Evolutionary conservation across 805 yeast species (phyloP), one percentile per base, ranked within the genome.

Genomic region (Sugiyamaella smithiae): DNA sequence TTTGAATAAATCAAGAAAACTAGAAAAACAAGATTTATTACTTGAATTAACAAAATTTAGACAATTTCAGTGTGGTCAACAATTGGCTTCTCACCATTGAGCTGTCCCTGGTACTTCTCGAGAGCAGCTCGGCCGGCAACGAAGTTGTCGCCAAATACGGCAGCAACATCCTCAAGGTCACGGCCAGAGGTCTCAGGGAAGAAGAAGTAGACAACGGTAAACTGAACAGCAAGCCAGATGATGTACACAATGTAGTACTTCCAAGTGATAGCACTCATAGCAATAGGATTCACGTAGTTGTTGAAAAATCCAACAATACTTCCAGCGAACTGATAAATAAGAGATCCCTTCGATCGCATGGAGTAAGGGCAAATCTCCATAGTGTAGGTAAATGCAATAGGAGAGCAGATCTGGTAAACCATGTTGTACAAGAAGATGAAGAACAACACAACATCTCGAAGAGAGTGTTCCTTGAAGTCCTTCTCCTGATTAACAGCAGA

Each of bases 391-490:
- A 49, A 20, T 22, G 48, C 52, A 28, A 56, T 44, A 26, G 46
- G 50, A 8, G 51, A 55, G 45, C 40, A 57, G 25, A 44, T 44
- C 43, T 49, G 53, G 44, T 49, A 49, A 16, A 40, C 46, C 50
- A 49, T 46, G 26, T 49, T 44, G 50, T 49, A 50, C 16, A 76
- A 57, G 70, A 76, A 76, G 48, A 77, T 73, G 75, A 76, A 72
- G 8, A 78, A 77, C 60, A 70, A 65, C 14, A 40, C 78, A 53
- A 74, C 80, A 46, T 67, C 67, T 43, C 73, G 75, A 26, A 68
- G 61, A 3, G 63, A 22, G 50, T 69, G 70, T 45, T 75, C 66
- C 51, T 67, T 61, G 55, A 72, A 72, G 55, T 69, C 53, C 40
- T 40, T 40, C 43, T 40, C 62, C 55, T 70, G 75, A 60, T 73